Evolutionary conservation across 495 filamentous ascomycete genomes (phyloP).

Genomic region (Corynascus novoguineensis): DNA sequence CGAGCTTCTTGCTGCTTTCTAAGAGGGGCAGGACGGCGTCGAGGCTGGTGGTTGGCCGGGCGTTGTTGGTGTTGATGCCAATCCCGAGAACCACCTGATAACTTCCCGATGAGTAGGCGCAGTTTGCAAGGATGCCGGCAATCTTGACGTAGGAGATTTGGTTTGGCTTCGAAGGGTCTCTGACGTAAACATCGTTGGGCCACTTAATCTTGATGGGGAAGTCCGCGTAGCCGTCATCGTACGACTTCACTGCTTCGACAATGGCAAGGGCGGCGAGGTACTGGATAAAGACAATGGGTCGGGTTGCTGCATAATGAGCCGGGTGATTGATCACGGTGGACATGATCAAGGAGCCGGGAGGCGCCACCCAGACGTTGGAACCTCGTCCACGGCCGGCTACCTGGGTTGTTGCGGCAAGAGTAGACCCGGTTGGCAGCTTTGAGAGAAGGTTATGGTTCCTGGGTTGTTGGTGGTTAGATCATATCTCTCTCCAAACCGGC

Average conservation of each 20-base stretch:
- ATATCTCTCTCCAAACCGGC: background rate
- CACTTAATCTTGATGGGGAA: conserved; percentile 88
- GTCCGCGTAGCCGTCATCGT: conserved; percentile 61
- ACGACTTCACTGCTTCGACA: conserved; percentile 75
- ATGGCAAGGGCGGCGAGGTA: conserved; percentile 90
- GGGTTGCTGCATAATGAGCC: conserved; percentile 58
- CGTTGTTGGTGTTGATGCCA: conserved; percentile 83
- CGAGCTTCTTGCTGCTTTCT: conserved; percentile 22
- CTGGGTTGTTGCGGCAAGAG: conserved; percentile 86
- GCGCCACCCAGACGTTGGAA: conserved; percentile 91
- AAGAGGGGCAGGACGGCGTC: conserved; percentile 59
- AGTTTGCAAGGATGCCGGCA: conserved; percentile 89
- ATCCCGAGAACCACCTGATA: conserved; percentile 88
- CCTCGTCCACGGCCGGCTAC: conserved; percentile 88
- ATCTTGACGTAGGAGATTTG: conserved; percentile 77
- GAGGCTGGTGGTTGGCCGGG: conserved; percentile 79
- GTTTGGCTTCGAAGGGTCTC: conserved; percentile 57
- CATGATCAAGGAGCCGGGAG: conserved; percentile 78
- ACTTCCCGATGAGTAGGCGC: conserved; percentile 65
- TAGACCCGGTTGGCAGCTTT: conserved; percentile 74
- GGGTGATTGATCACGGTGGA: conserved; percentile 80
- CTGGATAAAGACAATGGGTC: conserved; percentile 90
- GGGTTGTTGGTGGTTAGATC: conserved; percentile 11
- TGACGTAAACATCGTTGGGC: conserved; percentile 94
- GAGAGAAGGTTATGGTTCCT: conserved; percentile 75